These are phyloP conservation scores for Heritiera fomes DNA, from an alignment of 345 rosid species.

Conservation along the genomic window DNA sequence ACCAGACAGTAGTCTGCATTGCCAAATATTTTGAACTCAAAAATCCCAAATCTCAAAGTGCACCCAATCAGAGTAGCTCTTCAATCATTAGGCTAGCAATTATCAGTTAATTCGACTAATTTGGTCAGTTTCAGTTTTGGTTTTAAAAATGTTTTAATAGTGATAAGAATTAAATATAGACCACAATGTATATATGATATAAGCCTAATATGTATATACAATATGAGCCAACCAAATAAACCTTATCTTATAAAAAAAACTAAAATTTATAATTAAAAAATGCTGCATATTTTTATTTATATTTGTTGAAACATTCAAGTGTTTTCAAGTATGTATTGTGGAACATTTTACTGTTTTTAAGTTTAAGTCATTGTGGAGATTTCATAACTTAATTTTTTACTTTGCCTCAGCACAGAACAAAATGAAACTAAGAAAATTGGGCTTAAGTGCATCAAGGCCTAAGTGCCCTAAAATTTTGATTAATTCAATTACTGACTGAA, in stretches of 20 bases:
- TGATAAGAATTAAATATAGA: not conserved
- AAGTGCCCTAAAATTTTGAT: not conserved
- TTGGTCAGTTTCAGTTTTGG: not conserved
- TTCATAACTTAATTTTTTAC: not conserved
- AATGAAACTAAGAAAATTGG: slow-evolving; percentile 2
- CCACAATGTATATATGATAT: not conserved
- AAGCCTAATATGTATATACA: not conserved
- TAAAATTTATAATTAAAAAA: not conserved
- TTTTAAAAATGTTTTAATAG: no score
- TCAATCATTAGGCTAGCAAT: not conserved
- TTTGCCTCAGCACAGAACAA: not conserved
- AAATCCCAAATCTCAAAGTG: not conserved
- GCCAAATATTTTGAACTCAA: not conserved
- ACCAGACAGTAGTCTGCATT: not conserved
- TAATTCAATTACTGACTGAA: not conserved
- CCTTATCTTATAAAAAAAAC: not conserved
- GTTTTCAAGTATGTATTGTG: not conserved
- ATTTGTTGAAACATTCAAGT: not conserved
- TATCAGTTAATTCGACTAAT: not conserved
- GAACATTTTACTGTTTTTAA: not conserved
- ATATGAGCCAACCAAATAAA: not conserved
- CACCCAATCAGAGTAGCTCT: not conserved
- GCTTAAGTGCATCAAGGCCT: not conserved
- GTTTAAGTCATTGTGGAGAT: not conserved
- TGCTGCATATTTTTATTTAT: not conserved